phyloP scores from a whole-genome alignment of 352 stramenopile genomes.

The Thalassiosira sp. region DNA sequence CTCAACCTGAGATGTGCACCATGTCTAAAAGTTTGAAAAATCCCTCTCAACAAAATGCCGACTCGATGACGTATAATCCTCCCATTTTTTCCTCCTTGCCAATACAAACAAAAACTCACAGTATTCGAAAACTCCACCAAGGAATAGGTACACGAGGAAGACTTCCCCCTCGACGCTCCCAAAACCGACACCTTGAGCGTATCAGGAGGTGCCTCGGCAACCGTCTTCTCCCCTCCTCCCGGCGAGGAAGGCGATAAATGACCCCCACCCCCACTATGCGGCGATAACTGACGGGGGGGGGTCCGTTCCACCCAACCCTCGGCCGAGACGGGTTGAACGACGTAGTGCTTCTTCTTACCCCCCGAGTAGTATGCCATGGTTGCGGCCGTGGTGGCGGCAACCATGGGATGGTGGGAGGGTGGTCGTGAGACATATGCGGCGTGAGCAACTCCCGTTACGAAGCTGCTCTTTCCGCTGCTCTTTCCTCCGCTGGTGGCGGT shows the following conservation, averaged over 20 bases:
- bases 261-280: too few relatives aligned
- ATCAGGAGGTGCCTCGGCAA: conserved; percentile 26
- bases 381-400: conserved; percentile 3
- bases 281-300: conserved; percentile 3
- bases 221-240: background rate
- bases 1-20: too few relatives aligned
- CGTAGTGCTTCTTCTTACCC: background rate
- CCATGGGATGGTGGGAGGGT: conserved; percentile 11
- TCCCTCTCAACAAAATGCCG: background rate
- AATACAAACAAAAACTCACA: conserved; percentile 42
- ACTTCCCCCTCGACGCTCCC: conserved; percentile 31
- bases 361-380: conserved; percentile 7
- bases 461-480: background rate
- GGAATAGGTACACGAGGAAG: conserved; percentile 42
- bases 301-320: background rate
- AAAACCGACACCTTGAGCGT: conserved; percentile 48
- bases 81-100: too few relatives aligned
- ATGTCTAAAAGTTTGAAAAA: too few relatives aligned
- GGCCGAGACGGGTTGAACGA: background rate
- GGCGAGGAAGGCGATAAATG: background rate
- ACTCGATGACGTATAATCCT: too few relatives aligned
- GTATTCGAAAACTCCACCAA: conserved; percentile 60
- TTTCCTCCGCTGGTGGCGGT: background rate
- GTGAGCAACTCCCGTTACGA: conserved; percentile 20
- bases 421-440: conserved; percentile 5